These are phyloP conservation scores for Aspergillus oerlinghausenensis DNA, from an alignment of 2,329 filamentous ascomycete genomes.

Conservation along the genomic window DNA sequence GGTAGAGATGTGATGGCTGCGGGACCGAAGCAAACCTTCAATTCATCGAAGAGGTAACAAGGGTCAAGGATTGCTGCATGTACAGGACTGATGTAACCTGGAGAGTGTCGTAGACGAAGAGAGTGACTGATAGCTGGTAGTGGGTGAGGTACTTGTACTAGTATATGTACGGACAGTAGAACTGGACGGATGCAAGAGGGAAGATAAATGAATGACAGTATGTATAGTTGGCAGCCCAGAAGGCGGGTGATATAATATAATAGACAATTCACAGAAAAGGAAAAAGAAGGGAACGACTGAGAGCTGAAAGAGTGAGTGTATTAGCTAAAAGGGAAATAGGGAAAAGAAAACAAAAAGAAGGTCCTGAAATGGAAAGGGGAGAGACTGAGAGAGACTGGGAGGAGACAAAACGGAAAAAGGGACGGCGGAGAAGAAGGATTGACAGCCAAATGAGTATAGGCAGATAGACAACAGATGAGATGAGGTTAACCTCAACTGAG, in stretches of 20 bases:
- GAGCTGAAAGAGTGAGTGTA: not conserved
- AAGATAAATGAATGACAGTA: conserved; percentile 1
- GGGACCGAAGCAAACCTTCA: not conserved
- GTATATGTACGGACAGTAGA: not conserved
- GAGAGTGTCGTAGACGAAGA: not conserved
- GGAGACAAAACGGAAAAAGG: conserved; percentile 8
- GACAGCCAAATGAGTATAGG: conserved; percentile 15
- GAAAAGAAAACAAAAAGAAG: conserved; percentile 12
- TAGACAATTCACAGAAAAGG: conserved; percentile 12
- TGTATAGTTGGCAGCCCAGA: conserved; percentile 10
- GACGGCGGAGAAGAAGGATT: conserved; percentile 11
- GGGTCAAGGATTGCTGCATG: too few relatives aligned
- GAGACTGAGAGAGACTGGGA: conserved; percentile 11
- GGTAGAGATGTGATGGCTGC: conserved; percentile 4
- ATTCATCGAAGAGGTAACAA: conserved; percentile 4
- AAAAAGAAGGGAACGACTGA: conserved; percentile 11
- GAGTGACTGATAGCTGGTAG: conserved; percentile 1
- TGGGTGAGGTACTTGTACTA: not conserved
- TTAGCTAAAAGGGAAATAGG: conserved; percentile 9
- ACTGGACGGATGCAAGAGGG: not conserved
- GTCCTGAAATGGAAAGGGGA: conserved; percentile 17
- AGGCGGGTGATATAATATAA: conserved; percentile 16
- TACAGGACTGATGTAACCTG: too few relatives aligned
- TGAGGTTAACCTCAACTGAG: conserved; percentile 10
- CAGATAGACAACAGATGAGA: conserved; percentile 12